Base-by-base conservation (phyloP, 805 yeast species). In the Candida ipomoeae region DNA sequence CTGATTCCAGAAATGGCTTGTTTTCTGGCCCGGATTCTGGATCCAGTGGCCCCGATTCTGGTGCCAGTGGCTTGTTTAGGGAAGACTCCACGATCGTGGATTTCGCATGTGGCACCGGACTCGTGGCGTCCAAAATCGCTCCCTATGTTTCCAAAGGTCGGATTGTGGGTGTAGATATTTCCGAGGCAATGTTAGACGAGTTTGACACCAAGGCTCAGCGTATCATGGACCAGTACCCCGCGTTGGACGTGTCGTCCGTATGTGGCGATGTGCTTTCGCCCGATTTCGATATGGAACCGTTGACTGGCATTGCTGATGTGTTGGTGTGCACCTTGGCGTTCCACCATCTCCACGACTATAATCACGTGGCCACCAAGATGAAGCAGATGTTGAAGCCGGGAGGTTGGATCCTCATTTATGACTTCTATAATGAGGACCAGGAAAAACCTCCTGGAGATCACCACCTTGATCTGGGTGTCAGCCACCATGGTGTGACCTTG, bases 21-120 rank as follows among this genome's bases (percentile, higher is more conserved):
- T 52, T 64, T 52, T n/a, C n/a, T n/a, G n/a, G n/a, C n/a, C n/a
- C 26, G 7, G 26, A 21, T 6, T 21, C 8, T 21, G 26, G 8
- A 1, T 23, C 26, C 26, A 23, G 26, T n/a, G n/a, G n/a, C n/a
- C n/a, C 26, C 2, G 26, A 21, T 6, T 21, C 8, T 21, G 26
- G 8, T 6, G 6, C 26, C 26, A 3, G 23, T 48, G 13, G 46
- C 40, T 40, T 59, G 33, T 52, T 65, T 51, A 56, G 51, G 44
- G 63, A 62, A 2, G 63, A 62, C 6, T 52, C 55, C 45, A 62
- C 50, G 34, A 37, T 69, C 6, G 46, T 74, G 42, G 78, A 74
- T 53, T 74, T 74, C 57, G 78, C 77, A 0, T 73, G 77, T 51
- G 79, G 79, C 3, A 66, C 76, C 1, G 79, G 78, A 0, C 49